A percentile compares a stretch with the other conserved stretches of the same genome.
phyloP scores from a whole-genome alignment of 2,329 filamentous ascomycete species.

The Aspergillus sp. region DNA sequence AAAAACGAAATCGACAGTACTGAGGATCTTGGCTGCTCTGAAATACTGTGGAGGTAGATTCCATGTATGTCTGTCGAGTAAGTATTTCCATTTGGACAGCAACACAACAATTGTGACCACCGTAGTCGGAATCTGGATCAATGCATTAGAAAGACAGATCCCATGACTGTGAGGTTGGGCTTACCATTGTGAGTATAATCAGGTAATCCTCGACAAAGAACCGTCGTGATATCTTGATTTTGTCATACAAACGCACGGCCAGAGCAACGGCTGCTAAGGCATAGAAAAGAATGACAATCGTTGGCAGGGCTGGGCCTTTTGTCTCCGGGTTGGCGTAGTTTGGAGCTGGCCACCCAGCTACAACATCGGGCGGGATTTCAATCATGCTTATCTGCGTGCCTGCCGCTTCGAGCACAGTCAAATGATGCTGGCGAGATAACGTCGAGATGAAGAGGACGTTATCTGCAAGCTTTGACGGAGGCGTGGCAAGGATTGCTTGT shows the following conservation, averaged over 20 bases:
- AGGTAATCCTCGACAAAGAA: background rate
- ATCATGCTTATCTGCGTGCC: slow-evolving; percentile 3
- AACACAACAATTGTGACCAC: background rate
- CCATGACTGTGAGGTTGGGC: background rate
- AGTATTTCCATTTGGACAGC: background rate
- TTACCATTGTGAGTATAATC: background rate
- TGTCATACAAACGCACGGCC: background rate
- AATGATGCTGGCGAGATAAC: too few species aligned
- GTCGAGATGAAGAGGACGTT: too few species aligned
- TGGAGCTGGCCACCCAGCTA: background rate
- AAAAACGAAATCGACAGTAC: background rate
- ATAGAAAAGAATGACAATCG: background rate
- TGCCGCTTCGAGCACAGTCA: too few species aligned
- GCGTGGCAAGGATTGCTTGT: too few species aligned
- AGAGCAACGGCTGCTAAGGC: background rate
- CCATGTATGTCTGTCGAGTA: background rate
- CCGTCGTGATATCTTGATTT: background rate
- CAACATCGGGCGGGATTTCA: background rate
- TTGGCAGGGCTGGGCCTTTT: background rate
- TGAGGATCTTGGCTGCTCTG: background rate
- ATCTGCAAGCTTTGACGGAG: too few species aligned
- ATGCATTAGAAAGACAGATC: background rate
- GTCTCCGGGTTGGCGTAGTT: background rate
- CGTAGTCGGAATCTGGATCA: background rate
- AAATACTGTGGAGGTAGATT: background rate